phyloP scores from a whole-genome alignment of 768 basidiomycete genomes.

The Lentinus brumalis region DNA sequence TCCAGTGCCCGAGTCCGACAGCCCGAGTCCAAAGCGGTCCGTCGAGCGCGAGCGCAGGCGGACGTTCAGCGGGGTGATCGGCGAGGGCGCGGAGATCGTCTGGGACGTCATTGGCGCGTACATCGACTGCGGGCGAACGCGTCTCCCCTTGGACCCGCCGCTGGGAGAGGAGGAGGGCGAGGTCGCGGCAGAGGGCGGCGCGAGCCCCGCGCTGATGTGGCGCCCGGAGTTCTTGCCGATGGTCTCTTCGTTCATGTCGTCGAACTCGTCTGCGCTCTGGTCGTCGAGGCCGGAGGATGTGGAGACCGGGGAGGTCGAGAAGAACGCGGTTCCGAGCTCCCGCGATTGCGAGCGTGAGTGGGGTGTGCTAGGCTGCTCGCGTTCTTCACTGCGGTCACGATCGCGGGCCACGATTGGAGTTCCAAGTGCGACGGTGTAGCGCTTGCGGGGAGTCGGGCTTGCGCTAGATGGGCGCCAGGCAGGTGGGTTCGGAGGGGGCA shows the following conservation, averaged over 20 bases:
- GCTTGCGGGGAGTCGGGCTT: constrained; percentile 70
- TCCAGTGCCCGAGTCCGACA: constrained; percentile 15
- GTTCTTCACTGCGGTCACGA: constrained; percentile 29
- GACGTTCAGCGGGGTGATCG: constrained; percentile 31
- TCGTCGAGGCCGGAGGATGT: constrained; percentile 25
- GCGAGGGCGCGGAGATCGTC: constrained; percentile 28
- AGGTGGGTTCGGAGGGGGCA: constrained; percentile 46
- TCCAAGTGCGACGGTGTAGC: constrained; percentile 85
- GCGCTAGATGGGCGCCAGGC: constrained; percentile 53
- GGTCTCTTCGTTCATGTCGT: constrained; percentile 51
- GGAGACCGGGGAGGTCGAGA: constrained; percentile 41
- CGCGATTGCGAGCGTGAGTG: constrained; percentile 28
- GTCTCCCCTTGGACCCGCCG: constrained; percentile 30
- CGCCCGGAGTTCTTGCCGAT: constrained; percentile 54
- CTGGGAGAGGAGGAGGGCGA: constrained; percentile 30
- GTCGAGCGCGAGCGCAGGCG: constrained; percentile 42
- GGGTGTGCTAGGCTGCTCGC: constrained; percentile 26
- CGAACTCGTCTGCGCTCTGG: constrained; percentile 36
- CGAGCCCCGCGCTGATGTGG: constrained; percentile 26
- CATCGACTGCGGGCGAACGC: constrained; percentile 57
- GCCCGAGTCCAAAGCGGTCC: constrained; percentile 27
- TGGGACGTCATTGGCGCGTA: constrained; percentile 39
- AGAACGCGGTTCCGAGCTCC: constrained; percentile 44
- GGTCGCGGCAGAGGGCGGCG: constrained; percentile 22
- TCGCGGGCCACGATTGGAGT: constrained; percentile 55